Percentiles rank a stretch among this genome's conserved stretches.
phyloP scores from a whole-genome alignment of 768 basidiomycete genomes.

The Lepiota brunneoincarnata region DNA sequence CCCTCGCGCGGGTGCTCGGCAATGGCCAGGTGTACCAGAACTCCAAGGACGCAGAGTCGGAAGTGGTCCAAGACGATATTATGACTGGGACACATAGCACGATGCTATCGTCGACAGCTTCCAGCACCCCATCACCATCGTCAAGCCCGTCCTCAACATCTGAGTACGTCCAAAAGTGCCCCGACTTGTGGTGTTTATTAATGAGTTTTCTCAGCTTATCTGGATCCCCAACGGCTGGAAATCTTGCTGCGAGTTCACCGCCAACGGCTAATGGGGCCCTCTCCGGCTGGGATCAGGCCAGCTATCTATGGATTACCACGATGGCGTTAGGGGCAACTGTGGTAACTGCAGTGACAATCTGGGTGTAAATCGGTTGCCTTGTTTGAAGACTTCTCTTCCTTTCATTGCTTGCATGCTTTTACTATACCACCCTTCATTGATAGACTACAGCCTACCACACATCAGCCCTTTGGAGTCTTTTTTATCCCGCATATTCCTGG shows the following conservation, averaged over 20 bases:
- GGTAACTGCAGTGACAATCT: conserved; percentile 5
- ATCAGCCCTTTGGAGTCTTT: neutral
- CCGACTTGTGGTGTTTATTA: neutral
- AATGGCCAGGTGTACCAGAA: conserved; percentile 46
- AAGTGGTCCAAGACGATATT: conserved; percentile 20
- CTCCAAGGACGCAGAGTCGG: conserved; percentile 30
- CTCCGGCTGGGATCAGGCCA: neutral
- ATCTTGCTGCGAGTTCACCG: conserved; percentile 8
- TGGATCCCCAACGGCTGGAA: conserved; percentile 5
- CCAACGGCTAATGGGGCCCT: neutral
- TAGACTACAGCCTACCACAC: conserved; percentile 2
- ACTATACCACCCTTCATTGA: conserved; percentile 8
- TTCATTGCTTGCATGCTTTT: neutral
- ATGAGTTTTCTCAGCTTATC: neutral
- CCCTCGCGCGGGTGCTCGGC: conserved; percentile 45
- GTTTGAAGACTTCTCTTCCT: neutral
- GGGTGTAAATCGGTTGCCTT: neutral
- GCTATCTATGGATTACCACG: conserved; percentile 3
- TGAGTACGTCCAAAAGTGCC: neutral
- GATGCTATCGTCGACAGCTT: neutral
- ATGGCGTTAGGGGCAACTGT: conserved; percentile 2
- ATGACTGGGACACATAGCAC: conserved; percentile 1
- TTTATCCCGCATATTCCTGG: neutral
- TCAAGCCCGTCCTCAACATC: neutral
- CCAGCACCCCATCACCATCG: neutral